Conservation (phyloP, 2,329 filamentous ascomycete species). For the Helminthosporium solani region DNA sequence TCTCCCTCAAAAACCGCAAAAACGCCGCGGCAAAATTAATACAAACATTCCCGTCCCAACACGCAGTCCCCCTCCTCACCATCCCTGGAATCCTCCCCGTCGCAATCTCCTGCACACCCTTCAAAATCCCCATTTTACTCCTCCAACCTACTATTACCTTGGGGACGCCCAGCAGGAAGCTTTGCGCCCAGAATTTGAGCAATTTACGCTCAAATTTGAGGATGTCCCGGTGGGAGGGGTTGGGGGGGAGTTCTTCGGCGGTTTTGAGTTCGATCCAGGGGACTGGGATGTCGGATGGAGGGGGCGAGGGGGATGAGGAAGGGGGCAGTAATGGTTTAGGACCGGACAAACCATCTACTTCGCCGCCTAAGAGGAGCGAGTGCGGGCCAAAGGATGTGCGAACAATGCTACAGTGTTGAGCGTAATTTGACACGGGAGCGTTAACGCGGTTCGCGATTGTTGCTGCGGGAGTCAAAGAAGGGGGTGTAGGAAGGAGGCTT, state of each 20-base stretch:
- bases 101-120: constrained; percentile 72
- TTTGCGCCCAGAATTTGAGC: constrained; percentile 95
- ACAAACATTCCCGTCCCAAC: constrained; percentile 91
- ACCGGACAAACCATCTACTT: constrained; percentile 74
- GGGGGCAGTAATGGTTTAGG: constrained; percentile 16
- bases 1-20: constrained; percentile 69
- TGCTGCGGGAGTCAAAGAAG: constrained; percentile 75
- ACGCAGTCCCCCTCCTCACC: constrained; percentile 66
- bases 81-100: constrained; percentile 76
- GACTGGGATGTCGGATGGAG: constrained; percentile 49
- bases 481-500: constrained; percentile 71
- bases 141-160: constrained; percentile 91
- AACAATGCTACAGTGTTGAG: constrained; percentile 94
- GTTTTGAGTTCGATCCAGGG: constrained; percentile 98
- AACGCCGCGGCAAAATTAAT: constrained; percentile 85
- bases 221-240: constrained; percentile 62
- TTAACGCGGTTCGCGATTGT: constrained; percentile 75
- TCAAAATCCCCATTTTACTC: constrained; percentile 68
- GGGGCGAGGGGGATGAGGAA: constrained; percentile 5
- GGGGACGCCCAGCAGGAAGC: constrained; percentile 88
- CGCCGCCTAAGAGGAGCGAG: constrained; percentile 78
- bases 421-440: constrained; percentile 78
- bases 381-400: constrained; percentile 79
- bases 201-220: constrained; percentile 84
- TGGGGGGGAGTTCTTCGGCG: constrained; percentile 61